Base-by-base conservation (phyloP, 176 grass and related monocot genomes). In the Rhipidocladum racemiflorum region DNA sequence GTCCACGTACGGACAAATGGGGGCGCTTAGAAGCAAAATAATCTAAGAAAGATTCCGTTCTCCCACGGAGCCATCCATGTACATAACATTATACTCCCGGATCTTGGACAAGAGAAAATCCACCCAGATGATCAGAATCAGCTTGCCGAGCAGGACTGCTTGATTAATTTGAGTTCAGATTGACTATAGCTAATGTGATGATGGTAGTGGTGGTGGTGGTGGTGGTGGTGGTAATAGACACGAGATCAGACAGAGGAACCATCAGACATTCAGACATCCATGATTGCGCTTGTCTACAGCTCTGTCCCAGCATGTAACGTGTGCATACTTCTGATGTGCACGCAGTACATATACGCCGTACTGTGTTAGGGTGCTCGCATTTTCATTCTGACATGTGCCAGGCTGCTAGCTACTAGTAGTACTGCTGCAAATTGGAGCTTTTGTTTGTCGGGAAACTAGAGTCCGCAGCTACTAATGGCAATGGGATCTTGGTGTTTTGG, bases 71-170 rank as follows among this genome's bases (percentile, higher is more conserved):
- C 68, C 68, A 32, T 11, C 35, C 61, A 67, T 34, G 32, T 2
- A 34, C 32, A 34, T 34, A 67, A 74, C 55, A 72, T 53, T 57
- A 63, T 49, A 60, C 82, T 80, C 62, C 70, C 36, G 24, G 25
- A 85, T 81, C 70, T 68, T 10, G 62, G 82, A 76, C 82, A 75
- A 18, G 53, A 62, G 36, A 63, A 43, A 46, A 80, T 61, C 56
- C 73, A 32, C 18, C 46, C 9, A 76, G 70, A 81, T 61, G 56
- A 78, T 87, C 71, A 62, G 71, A 49, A 25, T 16, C 54, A 9
- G 27, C 24, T 4, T 63, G 44, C 32, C 46, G 1, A 49, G 5
- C 68, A 6, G 56, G 13, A 64, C 36, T 48, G 30, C 12, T 25
- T 34, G 36, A 34, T 46, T 46, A 46, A 4, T 89, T 44, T 72